These are phyloP conservation scores for Phytophthora pistaciae DNA, from an alignment of 352 stramenopile genomes.

Conservation along the genomic window DNA sequence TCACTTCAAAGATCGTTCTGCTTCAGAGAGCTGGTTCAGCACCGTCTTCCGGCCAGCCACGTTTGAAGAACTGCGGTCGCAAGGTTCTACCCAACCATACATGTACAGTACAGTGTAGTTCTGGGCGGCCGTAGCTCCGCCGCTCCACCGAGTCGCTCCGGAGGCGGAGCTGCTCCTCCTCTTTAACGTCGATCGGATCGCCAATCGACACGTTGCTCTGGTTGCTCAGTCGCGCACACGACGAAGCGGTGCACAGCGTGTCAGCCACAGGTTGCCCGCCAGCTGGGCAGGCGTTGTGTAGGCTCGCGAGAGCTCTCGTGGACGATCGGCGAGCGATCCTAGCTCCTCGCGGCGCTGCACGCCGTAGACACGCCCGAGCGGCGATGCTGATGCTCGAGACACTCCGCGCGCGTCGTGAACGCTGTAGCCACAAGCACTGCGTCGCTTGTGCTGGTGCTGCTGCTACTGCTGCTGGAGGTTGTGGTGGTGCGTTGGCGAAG, in stretches of 20 bases:
- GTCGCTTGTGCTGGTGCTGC: neutral
- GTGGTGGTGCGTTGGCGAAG: neutral
- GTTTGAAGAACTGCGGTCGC: conserved; percentile 17
- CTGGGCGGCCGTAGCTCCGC: neutral
- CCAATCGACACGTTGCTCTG: conserved; percentile 21
- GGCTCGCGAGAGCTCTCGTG: conserved; percentile 35
- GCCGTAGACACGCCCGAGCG: conserved; percentile 9
- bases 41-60: conserved; percentile 25
- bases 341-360: conserved; percentile 6
- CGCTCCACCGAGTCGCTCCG: conserved; percentile 13
- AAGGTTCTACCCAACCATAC: neutral
- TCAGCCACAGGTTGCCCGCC: conserved; percentile 28
- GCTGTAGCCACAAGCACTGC: neutral
- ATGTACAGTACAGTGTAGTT: neutral
- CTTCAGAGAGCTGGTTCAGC: conserved; percentile 42
- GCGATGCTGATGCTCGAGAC: conserved; percentile 2
- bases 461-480: too few relatives aligned
- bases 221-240: conserved; percentile 41
- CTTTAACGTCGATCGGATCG: conserved; percentile 26
- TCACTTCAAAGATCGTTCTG: conserved; percentile 38
- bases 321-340: conserved; percentile 21
- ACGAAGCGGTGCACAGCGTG: conserved; percentile 23
- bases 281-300: conserved; percentile 37
- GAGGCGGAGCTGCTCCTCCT: conserved; percentile 12
- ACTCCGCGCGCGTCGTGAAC: neutral